Conservation (phyloP, 2,329 filamentous ascomycete genomes). For the Plectosphaerella plurivora region DNA sequence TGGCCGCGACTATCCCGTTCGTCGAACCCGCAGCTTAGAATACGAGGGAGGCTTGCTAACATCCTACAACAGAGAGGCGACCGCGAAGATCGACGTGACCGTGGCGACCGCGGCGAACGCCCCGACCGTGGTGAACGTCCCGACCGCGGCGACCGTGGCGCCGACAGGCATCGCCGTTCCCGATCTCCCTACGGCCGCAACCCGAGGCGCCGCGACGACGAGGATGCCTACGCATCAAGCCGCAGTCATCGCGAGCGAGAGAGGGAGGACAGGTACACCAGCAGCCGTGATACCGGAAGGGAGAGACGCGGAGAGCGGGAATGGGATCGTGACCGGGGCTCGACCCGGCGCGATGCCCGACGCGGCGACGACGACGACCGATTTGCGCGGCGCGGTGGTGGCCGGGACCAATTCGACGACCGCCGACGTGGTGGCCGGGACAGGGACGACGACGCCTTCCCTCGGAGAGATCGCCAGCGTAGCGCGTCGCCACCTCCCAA, state of each 20-base stretch:
- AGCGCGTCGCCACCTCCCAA: constrained; percentile 79
- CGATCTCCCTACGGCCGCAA: constrained; percentile 74
- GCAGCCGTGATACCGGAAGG: constrained; percentile 42
- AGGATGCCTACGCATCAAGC: constrained; percentile 87
- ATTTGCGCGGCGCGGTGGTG: constrained; percentile 43
- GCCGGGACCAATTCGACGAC: constrained; percentile 51
- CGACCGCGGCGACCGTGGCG: constrained; percentile 30
- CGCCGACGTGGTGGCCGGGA: constrained; percentile 47
- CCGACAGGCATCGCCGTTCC: constrained; percentile 65
- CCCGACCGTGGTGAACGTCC: constrained; percentile 30
- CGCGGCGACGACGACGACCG: constrained; percentile 63
- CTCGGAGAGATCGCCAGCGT: constrained; percentile 55
- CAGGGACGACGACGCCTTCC: constrained; percentile 31
- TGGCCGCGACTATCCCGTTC: constrained; percentile 13
- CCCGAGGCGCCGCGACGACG: constrained; percentile 67
- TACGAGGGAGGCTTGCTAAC: no score
- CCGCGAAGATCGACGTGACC: constrained; percentile 21
- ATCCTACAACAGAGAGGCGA: constrained; percentile 17
- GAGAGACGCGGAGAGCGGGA: constrained; percentile 66
- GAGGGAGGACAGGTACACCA: constrained; percentile 83
- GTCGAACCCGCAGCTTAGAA: not conserved
- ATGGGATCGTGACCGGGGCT: constrained; percentile 68
- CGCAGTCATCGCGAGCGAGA: constrained; percentile 90
- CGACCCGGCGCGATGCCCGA: constrained; percentile 54
- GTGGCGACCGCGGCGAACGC: constrained; percentile 28